Percentiles rank a stretch among this genome's conserved stretches.
Evolutionary conservation across 164 flowering plant species (phyloP).

Genomic region (Nelumbo lutea): DNA sequence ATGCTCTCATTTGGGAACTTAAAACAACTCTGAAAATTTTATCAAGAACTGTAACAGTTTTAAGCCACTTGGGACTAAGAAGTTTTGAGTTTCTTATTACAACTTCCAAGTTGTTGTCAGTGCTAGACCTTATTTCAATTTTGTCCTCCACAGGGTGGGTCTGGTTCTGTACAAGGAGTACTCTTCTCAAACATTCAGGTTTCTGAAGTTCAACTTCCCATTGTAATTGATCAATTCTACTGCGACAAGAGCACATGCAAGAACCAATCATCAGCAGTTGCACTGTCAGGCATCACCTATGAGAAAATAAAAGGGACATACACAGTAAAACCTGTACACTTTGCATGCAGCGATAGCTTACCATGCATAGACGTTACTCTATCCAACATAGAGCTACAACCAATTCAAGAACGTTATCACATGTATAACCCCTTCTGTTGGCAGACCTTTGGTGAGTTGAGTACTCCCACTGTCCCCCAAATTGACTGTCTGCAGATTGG

Average conservation of each 20-base stretch:
- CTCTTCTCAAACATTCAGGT: conserved; percentile 45
- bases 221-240: conserved; percentile 49
- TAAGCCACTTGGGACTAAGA: too few species aligned
- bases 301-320: conserved; percentile 43
- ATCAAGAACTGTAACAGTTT: neutral
- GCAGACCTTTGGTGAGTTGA: conserved; percentile 82
- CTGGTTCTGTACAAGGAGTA: conserved; percentile 36
- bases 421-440: conserved; percentile 67
- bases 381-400: conserved; percentile 29
- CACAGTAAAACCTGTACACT: conserved; percentile 31
- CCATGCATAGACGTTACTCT: conserved; percentile 44
- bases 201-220: conserved; percentile 33
- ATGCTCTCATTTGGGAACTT: neutral
- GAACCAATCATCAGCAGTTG: conserved; percentile 45
- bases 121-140: neutral
- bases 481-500: conserved; percentile 77
- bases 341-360: conserved; percentile 46
- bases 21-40: neutral
- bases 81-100: too few species aligned
- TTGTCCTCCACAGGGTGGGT: conserved; percentile 37
- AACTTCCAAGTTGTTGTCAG: too few species aligned
- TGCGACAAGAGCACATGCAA: conserved; percentile 34
- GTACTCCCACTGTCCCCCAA: conserved; percentile 77
- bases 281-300: conserved; percentile 36
- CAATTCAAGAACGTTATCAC: conserved; percentile 31